Percentiles rank a stretch among this genome's conserved stretches.
Evolutionary conservation across 129 eudicot genomes (phyloP).

Genomic region (Saposhnikovia divaricata): DNA sequence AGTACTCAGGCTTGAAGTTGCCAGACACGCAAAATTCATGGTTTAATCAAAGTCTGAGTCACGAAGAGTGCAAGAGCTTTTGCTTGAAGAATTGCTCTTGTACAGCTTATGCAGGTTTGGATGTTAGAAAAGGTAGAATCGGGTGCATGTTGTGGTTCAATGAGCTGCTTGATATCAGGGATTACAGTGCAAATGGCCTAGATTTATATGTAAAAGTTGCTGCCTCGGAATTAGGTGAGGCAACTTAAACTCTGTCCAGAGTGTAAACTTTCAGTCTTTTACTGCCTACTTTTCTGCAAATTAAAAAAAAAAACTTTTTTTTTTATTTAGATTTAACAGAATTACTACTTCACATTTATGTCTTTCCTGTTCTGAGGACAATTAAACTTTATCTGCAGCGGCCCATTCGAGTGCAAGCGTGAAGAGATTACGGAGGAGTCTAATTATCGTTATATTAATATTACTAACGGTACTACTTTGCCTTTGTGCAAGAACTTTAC

Average conservation of each 20-base stretch:
- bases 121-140: slow-evolving; percentile 26
- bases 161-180: slow-evolving; percentile 32
- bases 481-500: neutral
- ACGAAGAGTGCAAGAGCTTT: slow-evolving; percentile 23
- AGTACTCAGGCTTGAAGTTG: slow-evolving; percentile 22
- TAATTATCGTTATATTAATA: neutral
- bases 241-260: neutral
- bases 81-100: slow-evolving; percentile 45
- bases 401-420: neutral
- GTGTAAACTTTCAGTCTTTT: neutral
- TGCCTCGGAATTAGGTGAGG: slow-evolving; percentile 32
- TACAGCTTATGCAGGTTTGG: slow-evolving; percentile 29
- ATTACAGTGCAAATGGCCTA: slow-evolving; percentile 15
- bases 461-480: neutral
- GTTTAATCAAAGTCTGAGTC: slow-evolving; percentile 28
- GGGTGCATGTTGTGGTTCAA: slow-evolving; percentile 54
- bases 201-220: slow-evolving; percentile 22
- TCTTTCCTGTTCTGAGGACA: neutral
- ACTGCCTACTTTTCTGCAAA: neutral
- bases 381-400: neutral
- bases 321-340: no score
- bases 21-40: slow-evolving; percentile 29
- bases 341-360: neutral
- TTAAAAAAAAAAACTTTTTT: neutral
- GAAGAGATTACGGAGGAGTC: neutral